Percentiles rank a stretch among this genome's conserved stretches.
phyloP scores from a whole-genome alignment of 768 basidiomycete genomes.

The Leccinum truebloodii region DNA sequence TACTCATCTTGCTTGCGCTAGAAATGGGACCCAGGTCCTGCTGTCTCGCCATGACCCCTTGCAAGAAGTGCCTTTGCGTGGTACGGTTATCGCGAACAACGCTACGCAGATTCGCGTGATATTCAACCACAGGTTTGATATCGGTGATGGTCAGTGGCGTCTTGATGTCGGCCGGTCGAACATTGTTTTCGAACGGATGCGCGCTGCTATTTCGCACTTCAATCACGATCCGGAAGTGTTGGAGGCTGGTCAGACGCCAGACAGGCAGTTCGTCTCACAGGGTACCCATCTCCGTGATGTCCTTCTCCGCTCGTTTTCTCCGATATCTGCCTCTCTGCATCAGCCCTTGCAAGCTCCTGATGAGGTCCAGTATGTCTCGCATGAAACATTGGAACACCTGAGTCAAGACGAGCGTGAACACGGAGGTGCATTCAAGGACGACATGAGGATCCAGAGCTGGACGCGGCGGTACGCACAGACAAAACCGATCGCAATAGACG shows the following conservation, averaged over 20 bases:
- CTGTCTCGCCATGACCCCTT: slow-evolving; percentile 66
- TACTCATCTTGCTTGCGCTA: slow-evolving; percentile 30
- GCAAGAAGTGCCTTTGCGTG: slow-evolving; percentile 51
- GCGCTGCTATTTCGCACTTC: slow-evolving; percentile 59
- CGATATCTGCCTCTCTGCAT: slow-evolving; percentile 24
- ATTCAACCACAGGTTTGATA: slow-evolving; percentile 52
- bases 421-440: slow-evolving; percentile 60
- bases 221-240: slow-evolving; percentile 50
- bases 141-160: slow-evolving; percentile 54
- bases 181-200: slow-evolving; percentile 69
- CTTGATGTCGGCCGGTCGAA: slow-evolving; percentile 73
- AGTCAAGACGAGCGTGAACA: slow-evolving; percentile 26
- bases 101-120: slow-evolving; percentile 56
- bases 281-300: slow-evolving; percentile 77
- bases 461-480: slow-evolving; percentile 60
- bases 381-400: slow-evolving; percentile 40
- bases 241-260: slow-evolving; percentile 34
- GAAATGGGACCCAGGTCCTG: slow-evolving; percentile 70
- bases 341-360: slow-evolving; percentile 41
- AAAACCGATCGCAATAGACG: slow-evolving; percentile 66
- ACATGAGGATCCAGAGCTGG: slow-evolving; percentile 84
- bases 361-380: slow-evolving; percentile 39
- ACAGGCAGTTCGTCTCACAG: slow-evolving; percentile 55
- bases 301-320: slow-evolving; percentile 58
- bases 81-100: slow-evolving; percentile 52